Evolutionary conservation across 352 stramenopile genomes (phyloP).

Genomic region (Pythium phragmiticola): DNA sequence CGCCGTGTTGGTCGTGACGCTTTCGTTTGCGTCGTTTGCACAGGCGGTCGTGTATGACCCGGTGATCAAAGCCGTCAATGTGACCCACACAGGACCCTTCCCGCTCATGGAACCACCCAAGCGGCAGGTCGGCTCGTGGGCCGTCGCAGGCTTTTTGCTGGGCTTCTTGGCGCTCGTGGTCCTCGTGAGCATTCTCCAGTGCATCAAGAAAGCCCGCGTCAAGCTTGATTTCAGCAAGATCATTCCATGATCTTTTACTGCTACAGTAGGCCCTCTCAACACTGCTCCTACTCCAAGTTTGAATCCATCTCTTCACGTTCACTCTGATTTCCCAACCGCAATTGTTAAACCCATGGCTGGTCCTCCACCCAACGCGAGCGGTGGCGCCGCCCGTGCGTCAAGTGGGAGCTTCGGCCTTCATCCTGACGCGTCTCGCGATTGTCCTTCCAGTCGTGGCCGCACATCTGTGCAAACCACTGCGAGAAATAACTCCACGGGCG

Average conservation of each 20-base stretch:
- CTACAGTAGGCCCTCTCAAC: too few relatives aligned
- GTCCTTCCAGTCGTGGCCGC: neutral
- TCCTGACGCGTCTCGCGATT: neutral
- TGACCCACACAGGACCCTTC: neutral
- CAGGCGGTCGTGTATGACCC: conserved; percentile 9
- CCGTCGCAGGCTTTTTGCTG: conserved; percentile 3
- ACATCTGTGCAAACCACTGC: neutral
- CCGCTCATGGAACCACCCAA: neutral
- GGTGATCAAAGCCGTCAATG: neutral
- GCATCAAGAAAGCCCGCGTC: conserved; percentile 14
- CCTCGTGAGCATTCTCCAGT: conserved; percentile 13
- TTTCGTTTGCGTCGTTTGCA: conserved; percentile 11
- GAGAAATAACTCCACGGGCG: neutral
- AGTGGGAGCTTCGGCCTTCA: too few relatives aligned
- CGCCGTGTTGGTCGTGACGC: neutral
- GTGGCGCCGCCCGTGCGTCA: too few relatives aligned
- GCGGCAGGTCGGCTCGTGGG: conserved; percentile 11
- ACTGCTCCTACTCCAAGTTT: too few relatives aligned
- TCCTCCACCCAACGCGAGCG: neutral
- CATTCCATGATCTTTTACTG: conserved; percentile 7
- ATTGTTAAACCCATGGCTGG: neutral
- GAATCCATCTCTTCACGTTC: neutral
- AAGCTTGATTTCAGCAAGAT: conserved; percentile 22
- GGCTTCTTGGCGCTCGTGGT: conserved; percentile 6
- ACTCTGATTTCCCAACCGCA: neutral